Percentiles rank a stretch among this genome's conserved stretches.
phyloP scores from a whole-genome alignment of 2,329 filamentous ascomycete genomes.

The Stagonosporopsis chrysanthemi region DNA sequence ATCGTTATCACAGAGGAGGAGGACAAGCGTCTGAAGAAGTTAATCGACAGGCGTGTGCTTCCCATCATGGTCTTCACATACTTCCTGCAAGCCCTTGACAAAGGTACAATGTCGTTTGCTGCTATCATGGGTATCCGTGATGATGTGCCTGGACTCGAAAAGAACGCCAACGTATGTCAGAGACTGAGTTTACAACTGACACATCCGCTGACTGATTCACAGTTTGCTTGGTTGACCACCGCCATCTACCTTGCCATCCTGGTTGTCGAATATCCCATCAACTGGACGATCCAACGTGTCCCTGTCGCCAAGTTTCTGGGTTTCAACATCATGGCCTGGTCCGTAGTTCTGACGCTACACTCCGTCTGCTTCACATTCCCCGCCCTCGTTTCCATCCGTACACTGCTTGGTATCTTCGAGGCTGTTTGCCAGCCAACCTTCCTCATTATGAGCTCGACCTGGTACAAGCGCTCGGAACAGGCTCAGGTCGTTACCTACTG shows the following conservation, averaged over 20 bases:
- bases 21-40: conserved; percentile 65
- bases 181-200: background rate
- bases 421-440: conserved; percentile 74
- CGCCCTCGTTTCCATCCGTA: conserved; percentile 67
- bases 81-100: conserved; percentile 72
- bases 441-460: conserved; percentile 71
- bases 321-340: conserved; percentile 71
- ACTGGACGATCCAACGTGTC: conserved; percentile 68
- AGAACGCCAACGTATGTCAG: conserved; percentile 37
- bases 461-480: conserved; percentile 75
- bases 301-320: conserved; percentile 73
- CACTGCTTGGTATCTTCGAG: conserved; percentile 74
- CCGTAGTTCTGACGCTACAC: conserved; percentile 65
- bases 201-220: background rate
- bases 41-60: conserved; percentile 73
- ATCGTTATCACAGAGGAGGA: conserved; percentile 66
- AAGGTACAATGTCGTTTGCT: conserved; percentile 69
- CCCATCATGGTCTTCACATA: conserved; percentile 76
- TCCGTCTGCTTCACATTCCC: conserved; percentile 68
- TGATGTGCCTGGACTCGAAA: conserved; percentile 45
- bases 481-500: conserved; percentile 72
- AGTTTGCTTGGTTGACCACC: conserved; percentile 76
- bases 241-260: conserved; percentile 78
- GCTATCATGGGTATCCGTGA: conserved; percentile 68
- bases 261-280: conserved; percentile 76